Percentiles rank a stretch among this genome's conserved stretches.
Conservation (phyloP, 2,329 filamentous ascomycete species). For the Colletotrichum aenigma region DNA sequence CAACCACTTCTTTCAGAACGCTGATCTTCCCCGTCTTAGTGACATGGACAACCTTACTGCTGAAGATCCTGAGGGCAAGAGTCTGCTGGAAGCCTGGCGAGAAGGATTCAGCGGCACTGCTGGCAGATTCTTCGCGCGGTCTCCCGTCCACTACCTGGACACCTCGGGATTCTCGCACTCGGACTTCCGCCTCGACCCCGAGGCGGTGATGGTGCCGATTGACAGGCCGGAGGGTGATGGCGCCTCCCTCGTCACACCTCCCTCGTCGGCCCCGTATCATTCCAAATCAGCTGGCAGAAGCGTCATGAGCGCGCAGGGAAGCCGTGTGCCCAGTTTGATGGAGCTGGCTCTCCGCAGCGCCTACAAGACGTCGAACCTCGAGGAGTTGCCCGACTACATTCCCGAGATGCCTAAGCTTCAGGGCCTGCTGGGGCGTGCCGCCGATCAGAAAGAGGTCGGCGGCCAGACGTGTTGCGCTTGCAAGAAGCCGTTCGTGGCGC, state of each 20-base stretch:
- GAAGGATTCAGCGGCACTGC: constrained; percentile 14
- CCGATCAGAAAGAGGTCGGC: constrained; percentile 48
- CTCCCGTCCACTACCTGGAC: constrained; percentile 32
- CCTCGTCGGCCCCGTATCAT: constrained; percentile 19
- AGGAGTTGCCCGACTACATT: constrained; percentile 46
- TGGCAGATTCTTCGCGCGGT: constrained; percentile 25
- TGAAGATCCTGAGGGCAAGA: constrained; percentile 14
- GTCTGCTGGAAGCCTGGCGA: not conserved
- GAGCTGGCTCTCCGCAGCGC: constrained; percentile 55
- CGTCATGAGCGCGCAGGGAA: constrained; percentile 21
- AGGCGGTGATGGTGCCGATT: constrained; percentile 5
- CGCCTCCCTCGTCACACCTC: constrained; percentile 10
- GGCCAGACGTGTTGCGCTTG: constrained; percentile 59
- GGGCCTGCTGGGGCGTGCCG: constrained; percentile 42
- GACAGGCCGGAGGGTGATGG: not conserved
- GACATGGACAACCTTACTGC: constrained; percentile 23
- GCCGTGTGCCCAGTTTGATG: constrained; percentile 52
- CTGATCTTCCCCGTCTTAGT: not conserved
- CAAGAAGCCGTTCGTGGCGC: constrained; percentile 49
- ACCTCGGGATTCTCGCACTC: constrained; percentile 24
- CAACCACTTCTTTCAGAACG: constrained; percentile 61
- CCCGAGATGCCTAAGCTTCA: constrained; percentile 45
- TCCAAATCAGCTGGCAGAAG: constrained; percentile 14
- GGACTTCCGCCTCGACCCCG: constrained; percentile 24
- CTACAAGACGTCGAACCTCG: constrained; percentile 44